A percentile compares a stretch with the other conserved stretches of the same genome.
Evolutionary conservation across 106 monocot genomes (phyloP).

Genomic region (Phalaenopsis aphrodite): DNA sequence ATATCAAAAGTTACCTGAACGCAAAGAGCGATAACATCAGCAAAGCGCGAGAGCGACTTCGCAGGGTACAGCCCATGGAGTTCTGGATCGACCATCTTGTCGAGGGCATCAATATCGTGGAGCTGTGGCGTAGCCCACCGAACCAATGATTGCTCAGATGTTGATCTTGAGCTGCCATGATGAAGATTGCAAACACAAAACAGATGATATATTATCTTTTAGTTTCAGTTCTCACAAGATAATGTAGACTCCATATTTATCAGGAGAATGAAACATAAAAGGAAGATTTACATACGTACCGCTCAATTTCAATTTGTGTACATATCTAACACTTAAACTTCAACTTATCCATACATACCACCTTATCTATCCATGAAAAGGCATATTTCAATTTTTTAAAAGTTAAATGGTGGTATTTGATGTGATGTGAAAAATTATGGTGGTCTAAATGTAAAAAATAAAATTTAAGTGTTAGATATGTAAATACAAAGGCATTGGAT

Average conservation of each 20-base stretch:
- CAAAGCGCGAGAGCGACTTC: conserved; percentile 45
- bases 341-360: too few species aligned
- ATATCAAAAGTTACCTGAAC: conserved; percentile 28
- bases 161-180: conserved; percentile 13
- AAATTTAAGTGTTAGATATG: too few species aligned
- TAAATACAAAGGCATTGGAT: too few species aligned
- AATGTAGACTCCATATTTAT: not conserved
- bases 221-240: not conserved
- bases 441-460: too few species aligned
- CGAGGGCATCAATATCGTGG: conserved; percentile 56
- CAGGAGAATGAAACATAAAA: too few species aligned
- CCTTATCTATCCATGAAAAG: too few species aligned
- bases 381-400: too few species aligned
- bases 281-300: too few species aligned
- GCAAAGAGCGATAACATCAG: conserved; percentile 41
- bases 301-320: too few species aligned
- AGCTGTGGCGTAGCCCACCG: conserved; percentile 64
- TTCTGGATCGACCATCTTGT: conserved; percentile 54
- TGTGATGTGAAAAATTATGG: too few species aligned
- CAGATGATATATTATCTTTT: not conserved
- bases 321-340: too few species aligned
- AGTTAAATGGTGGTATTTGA: too few species aligned
- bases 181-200: not conserved
- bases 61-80: conserved; percentile 53
- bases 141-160: conserved; percentile 48